These are phyloP conservation scores for Zostera marina DNA, from an alignment of 116 monocot species.

Conservation along the genomic window DNA sequence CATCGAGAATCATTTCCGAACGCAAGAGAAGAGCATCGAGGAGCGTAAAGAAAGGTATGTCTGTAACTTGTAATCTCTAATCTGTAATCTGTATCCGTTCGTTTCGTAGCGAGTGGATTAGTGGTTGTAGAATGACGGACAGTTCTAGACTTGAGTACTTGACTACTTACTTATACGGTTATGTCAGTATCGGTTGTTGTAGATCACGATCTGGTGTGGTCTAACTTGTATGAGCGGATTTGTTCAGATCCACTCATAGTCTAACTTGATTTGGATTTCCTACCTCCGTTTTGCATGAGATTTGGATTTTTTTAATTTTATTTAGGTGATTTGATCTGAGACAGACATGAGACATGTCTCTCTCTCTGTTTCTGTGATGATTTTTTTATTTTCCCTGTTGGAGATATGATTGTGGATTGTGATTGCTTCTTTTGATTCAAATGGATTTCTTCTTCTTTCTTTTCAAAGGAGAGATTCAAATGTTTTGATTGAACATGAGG, in stretches of 20 bases:
- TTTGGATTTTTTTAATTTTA: not conserved
- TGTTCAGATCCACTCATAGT: not conserved
- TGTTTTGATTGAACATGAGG: not conserved
- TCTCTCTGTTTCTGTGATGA: not conserved
- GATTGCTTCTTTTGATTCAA: not conserved
- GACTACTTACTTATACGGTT: not conserved
- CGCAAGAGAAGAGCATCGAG: constrained; percentile 60
- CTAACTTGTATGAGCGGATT: not conserved
- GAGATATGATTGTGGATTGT: not conserved
- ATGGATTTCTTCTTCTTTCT: no score
- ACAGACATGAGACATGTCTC: not conserved
- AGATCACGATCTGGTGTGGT: not conserved
- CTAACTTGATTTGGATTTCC: no score
- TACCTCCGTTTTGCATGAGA: not conserved
- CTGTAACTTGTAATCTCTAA: no score
- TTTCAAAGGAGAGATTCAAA: not conserved
- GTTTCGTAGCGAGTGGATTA: not conserved
- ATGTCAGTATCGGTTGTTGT: not conserved
- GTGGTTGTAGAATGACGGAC: no score
- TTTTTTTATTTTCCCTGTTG: not conserved
- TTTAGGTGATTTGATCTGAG: not conserved
- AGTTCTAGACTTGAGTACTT: no score
- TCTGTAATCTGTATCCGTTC: no score
- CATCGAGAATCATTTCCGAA: constrained; percentile 73
- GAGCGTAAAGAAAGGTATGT: constrained; percentile 53